phyloP scores from a whole-genome alignment of 2,329 filamentous ascomycete genomes.

The Penicillium sp. region DNA sequence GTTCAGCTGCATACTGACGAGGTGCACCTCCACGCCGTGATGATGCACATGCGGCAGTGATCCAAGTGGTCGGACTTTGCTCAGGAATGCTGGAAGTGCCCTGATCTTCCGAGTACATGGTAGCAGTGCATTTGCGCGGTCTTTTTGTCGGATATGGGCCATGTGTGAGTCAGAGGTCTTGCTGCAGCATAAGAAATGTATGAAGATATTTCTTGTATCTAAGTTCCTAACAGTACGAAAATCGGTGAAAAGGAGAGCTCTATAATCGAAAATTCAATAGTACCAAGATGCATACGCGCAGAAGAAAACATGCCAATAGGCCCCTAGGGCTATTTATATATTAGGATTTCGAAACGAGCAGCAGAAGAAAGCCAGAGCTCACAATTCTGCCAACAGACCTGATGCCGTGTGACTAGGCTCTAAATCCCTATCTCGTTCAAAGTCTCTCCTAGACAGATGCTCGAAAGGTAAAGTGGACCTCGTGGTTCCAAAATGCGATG shows the following conservation, averaged over 20 bases:
- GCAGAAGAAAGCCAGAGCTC: background rate
- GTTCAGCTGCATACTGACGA: background rate
- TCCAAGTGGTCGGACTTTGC: constrained; percentile 2
- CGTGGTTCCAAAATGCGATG: background rate
- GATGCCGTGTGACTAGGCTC: background rate
- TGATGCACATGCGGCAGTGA: background rate
- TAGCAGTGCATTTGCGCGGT: background rate
- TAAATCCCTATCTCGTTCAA: background rate
- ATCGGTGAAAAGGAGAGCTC: background rate
- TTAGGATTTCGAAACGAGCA: background rate
- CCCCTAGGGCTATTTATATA: background rate
- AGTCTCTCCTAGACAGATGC: too few relatives aligned
- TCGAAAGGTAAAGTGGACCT: background rate
- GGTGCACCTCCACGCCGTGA: constrained; percentile 12
- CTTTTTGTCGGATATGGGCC: too few relatives aligned
- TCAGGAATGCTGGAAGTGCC: constrained; percentile 8
- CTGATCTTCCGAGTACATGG: background rate
- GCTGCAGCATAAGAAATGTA: background rate
- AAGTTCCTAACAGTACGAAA: background rate
- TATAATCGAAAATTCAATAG: background rate
- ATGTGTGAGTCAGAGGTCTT: background rate
- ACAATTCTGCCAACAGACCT: background rate
- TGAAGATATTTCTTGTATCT: background rate
- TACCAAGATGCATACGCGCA: background rate
- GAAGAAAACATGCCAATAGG: constrained; percentile 6